A percentile compares a stretch with the other conserved stretches of the same genome.
Conservation (phyloP, 75 land plant species). For the Picea glauca region DNA sequence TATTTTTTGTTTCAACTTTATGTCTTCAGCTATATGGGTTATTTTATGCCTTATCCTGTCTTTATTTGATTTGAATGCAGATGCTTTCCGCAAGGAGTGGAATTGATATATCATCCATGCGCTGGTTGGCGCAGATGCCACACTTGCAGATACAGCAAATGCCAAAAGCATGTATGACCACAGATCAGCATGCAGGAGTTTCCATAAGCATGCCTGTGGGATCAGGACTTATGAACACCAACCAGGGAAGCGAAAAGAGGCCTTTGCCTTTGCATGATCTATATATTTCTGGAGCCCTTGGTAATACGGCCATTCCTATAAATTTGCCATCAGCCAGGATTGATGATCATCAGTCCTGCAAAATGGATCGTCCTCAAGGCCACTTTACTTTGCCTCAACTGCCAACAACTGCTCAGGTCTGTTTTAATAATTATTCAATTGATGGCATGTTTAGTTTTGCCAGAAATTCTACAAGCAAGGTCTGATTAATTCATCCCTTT, state of each 20-base stretch:
- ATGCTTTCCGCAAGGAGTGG: conserved; percentile 14
- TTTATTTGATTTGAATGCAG: conserved; percentile 8
- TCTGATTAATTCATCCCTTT: background rate
- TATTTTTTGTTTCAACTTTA: background rate
- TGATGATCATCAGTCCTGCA: conserved; percentile 5
- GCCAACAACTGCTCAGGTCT: conserved; percentile 9
- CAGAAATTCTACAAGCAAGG: background rate
- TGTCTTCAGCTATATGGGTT: background rate
- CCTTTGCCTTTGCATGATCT: background rate
- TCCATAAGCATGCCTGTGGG: background rate
- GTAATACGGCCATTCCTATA: background rate
- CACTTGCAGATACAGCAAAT: conserved; percentile 10
- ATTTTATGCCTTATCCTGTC: background rate
- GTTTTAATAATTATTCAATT: background rate
- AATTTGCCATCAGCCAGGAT: background rate
- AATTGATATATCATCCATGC: conserved; percentile 5
- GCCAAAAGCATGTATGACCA: background rate
- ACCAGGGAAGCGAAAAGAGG: background rate
- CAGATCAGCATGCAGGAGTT: background rate
- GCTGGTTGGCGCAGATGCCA: conserved; percentile 8
- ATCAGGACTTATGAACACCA: background rate
- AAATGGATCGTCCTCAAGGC: background rate
- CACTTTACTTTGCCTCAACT: background rate
- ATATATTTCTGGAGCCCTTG: background rate
- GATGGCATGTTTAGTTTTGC: background rate